A percentile compares a stretch with the other conserved stretches of the same genome.
phyloP scores from a whole-genome alignment of 2,329 filamentous ascomycete genomes.

The Colletotrichum ledebouriae region DNA sequence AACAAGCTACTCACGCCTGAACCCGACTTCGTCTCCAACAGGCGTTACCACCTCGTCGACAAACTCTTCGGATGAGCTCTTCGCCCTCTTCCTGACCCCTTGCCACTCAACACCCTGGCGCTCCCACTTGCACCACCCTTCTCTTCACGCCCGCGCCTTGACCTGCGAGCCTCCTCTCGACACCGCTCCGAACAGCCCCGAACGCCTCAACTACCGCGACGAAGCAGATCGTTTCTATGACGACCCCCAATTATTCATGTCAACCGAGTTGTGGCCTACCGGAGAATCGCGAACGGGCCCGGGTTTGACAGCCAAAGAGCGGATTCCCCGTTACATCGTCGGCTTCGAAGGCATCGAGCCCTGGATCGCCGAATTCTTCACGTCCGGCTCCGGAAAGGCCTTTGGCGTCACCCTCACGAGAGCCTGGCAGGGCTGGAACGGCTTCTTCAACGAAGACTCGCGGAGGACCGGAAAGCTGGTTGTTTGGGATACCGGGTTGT shows the following conservation, averaged over 20 bases:
- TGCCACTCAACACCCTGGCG: constrained; percentile 98
- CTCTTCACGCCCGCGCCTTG: constrained; percentile 84
- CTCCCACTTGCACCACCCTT: constrained; percentile 82
- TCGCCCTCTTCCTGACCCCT: constrained; percentile 89
- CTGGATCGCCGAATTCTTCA: constrained; percentile 60
- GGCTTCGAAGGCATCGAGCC: constrained; percentile 72
- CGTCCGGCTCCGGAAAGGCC: constrained; percentile 53
- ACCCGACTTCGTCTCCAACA: constrained; percentile 53
- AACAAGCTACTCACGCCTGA: constrained; percentile 74
- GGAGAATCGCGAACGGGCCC: background rate
- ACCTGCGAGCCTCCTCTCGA: constrained; percentile 91
- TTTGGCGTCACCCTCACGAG: constrained; percentile 59
- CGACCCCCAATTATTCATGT: constrained; percentile 68
- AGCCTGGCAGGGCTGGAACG: constrained; percentile 71
- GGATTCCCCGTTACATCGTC: constrained; percentile 69
- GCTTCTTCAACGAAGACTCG: constrained; percentile 73
- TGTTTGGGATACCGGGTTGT: constrained; percentile 69
- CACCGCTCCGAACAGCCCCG: constrained; percentile 67
- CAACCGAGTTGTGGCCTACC: constrained; percentile 63
- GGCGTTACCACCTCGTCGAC: constrained; percentile 50
- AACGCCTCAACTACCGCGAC: constrained; percentile 80
- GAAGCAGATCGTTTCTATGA: constrained; percentile 95
- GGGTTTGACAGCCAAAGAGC: constrained; percentile 43
- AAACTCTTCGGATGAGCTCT: constrained; percentile 61
- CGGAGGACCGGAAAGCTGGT: constrained; percentile 68